These are phyloP conservation scores for Macrolepiota dolichaula DNA, from an alignment of 768 basidiomycete genomes.

Conservation along the genomic window DNA sequence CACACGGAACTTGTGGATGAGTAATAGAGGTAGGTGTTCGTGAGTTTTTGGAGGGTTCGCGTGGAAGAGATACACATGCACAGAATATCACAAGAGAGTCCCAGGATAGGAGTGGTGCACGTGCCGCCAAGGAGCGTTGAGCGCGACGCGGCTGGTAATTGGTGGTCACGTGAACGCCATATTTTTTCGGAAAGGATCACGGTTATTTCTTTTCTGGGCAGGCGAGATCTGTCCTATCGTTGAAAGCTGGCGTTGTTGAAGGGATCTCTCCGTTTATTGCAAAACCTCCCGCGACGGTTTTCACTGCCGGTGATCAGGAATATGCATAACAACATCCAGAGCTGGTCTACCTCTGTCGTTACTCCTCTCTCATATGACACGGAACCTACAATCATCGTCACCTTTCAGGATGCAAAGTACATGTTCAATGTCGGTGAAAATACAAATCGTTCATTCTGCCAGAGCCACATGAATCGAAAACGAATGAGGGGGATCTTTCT, in stretches of 20 bases:
- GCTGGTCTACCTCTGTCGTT: conserved; percentile 63
- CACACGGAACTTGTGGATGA: not conserved
- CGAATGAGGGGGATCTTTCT: conserved; percentile 72
- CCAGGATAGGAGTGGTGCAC: not conserved
- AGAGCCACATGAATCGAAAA: conserved; percentile 63
- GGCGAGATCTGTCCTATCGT: not conserved
- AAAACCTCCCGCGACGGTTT: not conserved
- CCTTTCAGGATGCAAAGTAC: conserved; percentile 78
- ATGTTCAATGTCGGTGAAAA: conserved; percentile 89
- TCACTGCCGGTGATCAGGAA: conserved; percentile 16
- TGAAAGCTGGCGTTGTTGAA: conserved; percentile 8
- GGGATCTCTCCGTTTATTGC: too few relatives aligned
- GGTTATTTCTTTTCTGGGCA: not conserved
- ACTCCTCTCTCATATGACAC: conserved; percentile 70
- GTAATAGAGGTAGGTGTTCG: not conserved
- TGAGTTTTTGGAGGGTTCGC: not conserved
- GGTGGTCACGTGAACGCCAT: not conserved
- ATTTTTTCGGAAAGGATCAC: not conserved
- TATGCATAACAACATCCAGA: conserved; percentile 33
- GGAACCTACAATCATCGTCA: conserved; percentile 70
- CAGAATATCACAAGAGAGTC: not conserved
- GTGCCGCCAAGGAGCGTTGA: not conserved
- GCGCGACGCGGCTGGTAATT: not conserved
- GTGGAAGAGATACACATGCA: conserved; percentile 6
- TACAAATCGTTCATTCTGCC: conserved; percentile 68